These are phyloP conservation scores for Pythium folliculosum DNA, from an alignment of 352 stramenopile genomes.

Conservation along the genomic window DNA sequence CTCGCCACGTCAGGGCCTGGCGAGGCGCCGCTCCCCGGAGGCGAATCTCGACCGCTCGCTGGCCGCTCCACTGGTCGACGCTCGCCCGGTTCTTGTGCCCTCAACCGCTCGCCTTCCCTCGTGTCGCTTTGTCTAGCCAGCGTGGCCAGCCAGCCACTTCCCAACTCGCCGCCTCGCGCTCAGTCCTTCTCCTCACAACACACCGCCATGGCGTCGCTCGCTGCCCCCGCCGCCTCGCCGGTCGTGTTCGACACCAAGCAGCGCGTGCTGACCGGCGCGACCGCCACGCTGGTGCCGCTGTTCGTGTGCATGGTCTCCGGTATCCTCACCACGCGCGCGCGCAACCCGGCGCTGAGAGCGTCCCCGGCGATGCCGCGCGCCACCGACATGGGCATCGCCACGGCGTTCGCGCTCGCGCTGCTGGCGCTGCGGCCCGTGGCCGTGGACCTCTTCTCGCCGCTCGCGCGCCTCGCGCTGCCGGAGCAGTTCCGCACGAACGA, in stretches of 20 bases:
- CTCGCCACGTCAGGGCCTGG: too few relatives aligned
- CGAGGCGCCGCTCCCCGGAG: too few relatives aligned
- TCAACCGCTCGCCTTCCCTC: too few relatives aligned
- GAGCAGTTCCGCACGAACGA: constrained; percentile 43
- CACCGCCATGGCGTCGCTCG: not conserved
- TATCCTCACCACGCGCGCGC: constrained; percentile 38
- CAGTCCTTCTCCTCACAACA: not conserved
- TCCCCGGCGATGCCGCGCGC: not conserved
- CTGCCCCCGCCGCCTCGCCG: not conserved
- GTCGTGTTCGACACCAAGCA: constrained; percentile 51
- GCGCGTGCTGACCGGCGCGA: constrained; percentile 51
- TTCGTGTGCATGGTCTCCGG: constrained; percentile 50
- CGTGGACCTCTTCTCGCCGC: constrained; percentile 36
- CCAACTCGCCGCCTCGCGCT: not conserved
- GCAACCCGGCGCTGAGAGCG: not conserved
- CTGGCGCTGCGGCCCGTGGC: constrained; percentile 28
- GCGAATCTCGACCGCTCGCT: too few relatives aligned
- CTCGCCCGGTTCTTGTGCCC: too few relatives aligned
- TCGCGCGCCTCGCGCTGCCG: constrained; percentile 45
- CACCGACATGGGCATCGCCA: not conserved
- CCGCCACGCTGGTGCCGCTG: constrained; percentile 57
- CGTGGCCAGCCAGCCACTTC: not conserved
- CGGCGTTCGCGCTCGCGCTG: not conserved
- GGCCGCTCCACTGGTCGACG: too few relatives aligned
- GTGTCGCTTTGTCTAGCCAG: too few relatives aligned